phyloP scores from a whole-genome alignment of 1,284 basidiomycete species.

The Puccinia hordei region DNA sequence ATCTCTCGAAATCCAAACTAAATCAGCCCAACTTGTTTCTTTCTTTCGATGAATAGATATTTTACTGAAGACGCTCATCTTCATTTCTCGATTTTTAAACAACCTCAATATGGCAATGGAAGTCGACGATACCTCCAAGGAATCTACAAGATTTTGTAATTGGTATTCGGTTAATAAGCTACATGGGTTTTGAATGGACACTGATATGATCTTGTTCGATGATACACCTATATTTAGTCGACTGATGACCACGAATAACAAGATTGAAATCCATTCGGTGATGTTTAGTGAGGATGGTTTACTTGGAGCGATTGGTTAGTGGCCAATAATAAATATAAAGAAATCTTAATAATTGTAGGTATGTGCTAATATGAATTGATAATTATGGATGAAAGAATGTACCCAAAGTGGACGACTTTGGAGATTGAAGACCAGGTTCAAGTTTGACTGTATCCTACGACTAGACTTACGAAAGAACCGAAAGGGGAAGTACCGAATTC shows the following conservation, averaged over 20 bases:
- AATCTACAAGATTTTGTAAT: background rate
- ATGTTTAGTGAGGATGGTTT: constrained; percentile 17
- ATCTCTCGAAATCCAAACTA: too few relatives aligned
- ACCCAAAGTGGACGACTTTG: constrained; percentile 8
- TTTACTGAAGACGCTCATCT: constrained; percentile 12
- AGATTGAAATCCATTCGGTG: constrained; percentile 6
- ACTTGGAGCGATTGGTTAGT: background rate
- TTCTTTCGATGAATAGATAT: background rate
- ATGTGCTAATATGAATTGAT: too few relatives aligned
- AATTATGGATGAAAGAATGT: background rate
- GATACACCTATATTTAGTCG: background rate
- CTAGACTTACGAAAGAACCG: constrained; percentile 3
- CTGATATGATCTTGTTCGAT: too few relatives aligned
- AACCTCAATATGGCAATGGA: constrained; percentile 1
- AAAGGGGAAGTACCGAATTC: background rate
- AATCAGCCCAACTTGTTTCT: too few relatives aligned
- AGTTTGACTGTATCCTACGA: background rate
- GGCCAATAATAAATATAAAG: too few relatives aligned
- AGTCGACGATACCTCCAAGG: background rate
- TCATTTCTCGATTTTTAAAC: background rate
- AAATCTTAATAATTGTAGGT: too few relatives aligned
- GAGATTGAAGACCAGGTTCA: background rate
- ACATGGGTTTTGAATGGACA: too few relatives aligned
- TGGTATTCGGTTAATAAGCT: too few relatives aligned
- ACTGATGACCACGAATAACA: background rate